Conservation (phyloP, 345 rosid genomes). For the Lepidium sativum region DNA sequence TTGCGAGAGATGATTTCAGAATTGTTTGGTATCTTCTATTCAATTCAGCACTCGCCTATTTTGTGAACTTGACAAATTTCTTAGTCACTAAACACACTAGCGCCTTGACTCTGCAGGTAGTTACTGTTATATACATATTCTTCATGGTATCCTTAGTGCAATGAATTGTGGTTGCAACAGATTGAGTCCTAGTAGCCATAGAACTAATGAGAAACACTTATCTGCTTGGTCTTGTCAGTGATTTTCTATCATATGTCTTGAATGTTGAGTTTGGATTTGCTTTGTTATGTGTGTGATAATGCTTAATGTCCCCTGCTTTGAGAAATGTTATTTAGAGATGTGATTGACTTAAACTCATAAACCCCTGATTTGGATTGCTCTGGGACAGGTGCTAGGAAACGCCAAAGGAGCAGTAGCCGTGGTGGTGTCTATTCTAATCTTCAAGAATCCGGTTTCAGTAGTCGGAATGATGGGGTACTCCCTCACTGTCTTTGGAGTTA, state of each 20-base stretch:
- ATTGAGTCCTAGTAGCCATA: not conserved
- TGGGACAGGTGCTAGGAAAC: slow-evolving; percentile 84
- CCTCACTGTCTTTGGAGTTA: slow-evolving; percentile 86
- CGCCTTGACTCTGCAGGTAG: slow-evolving; percentile 95
- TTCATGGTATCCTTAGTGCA: not conserved
- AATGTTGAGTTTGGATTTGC: not conserved
- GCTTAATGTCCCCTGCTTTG: not conserved
- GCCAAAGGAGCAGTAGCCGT: slow-evolving; percentile 99
- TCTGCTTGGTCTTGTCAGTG: not conserved
- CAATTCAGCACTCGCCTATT: slow-evolving; percentile 91
- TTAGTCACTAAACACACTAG: slow-evolving; percentile 99
- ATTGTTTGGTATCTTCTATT: slow-evolving; percentile 90
- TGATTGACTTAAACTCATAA: not conserved
- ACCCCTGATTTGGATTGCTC: not conserved
- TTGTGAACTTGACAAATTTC: slow-evolving; percentile 94
- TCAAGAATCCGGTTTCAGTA: slow-evolving; percentile 93
- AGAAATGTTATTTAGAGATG: no score
- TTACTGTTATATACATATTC: not conserved
- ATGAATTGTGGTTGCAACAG: not conserved
- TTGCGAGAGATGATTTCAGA: slow-evolving; percentile 82
- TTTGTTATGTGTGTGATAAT: not conserved
- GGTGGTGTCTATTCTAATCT: slow-evolving; percentile 88
- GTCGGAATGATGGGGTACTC: slow-evolving; percentile 97
- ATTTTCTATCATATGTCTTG: not conserved
- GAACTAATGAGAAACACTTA: not conserved